phyloP scores from a whole-genome alignment of 768 basidiomycete species.

The Leccinum boreale region DNA sequence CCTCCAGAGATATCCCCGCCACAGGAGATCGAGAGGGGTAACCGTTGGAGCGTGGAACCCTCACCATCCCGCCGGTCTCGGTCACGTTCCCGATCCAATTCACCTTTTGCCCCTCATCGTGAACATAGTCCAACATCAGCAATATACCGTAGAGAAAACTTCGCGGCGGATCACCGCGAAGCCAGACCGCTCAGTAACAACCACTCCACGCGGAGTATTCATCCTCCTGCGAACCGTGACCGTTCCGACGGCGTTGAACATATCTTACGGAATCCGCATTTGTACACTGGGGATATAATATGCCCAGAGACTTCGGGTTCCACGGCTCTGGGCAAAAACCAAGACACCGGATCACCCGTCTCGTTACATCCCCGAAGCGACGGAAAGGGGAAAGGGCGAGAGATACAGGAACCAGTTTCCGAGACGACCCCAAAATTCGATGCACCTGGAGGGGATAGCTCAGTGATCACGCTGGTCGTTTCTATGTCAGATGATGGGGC shows the following conservation, averaged over 20 bases:
- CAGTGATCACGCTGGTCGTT: background rate
- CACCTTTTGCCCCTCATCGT: conserved; percentile 3
- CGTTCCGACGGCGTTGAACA: background rate
- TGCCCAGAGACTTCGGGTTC: background rate
- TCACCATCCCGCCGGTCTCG: conserved; percentile 24
- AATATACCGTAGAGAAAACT: conserved; percentile 1
- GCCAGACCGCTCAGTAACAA: background rate
- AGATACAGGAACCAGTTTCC: background rate
- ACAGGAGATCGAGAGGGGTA: conserved; percentile 19
- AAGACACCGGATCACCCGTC: background rate
- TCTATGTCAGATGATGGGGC: background rate
- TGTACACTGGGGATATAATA: background rate
- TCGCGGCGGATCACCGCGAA: conserved; percentile 6
- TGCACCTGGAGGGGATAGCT: background rate
- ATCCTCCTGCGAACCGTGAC: conserved; percentile 2
- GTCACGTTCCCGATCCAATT: conserved; percentile 26
- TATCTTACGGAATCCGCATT: background rate
- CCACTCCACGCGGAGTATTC: conserved; percentile 1
- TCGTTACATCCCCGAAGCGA: background rate
- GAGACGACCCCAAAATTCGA: background rate
- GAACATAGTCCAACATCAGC: conserved; percentile 1
- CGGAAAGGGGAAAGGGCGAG: conserved; percentile 9
- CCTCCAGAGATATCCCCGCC: conserved; percentile 42
- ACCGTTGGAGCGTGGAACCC: conserved; percentile 27
- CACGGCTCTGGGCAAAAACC: background rate